These are phyloP conservation scores for Corinectria fuckeliana DNA, from an alignment of 2,329 filamentous ascomycete genomes.

Conservation along the genomic window DNA sequence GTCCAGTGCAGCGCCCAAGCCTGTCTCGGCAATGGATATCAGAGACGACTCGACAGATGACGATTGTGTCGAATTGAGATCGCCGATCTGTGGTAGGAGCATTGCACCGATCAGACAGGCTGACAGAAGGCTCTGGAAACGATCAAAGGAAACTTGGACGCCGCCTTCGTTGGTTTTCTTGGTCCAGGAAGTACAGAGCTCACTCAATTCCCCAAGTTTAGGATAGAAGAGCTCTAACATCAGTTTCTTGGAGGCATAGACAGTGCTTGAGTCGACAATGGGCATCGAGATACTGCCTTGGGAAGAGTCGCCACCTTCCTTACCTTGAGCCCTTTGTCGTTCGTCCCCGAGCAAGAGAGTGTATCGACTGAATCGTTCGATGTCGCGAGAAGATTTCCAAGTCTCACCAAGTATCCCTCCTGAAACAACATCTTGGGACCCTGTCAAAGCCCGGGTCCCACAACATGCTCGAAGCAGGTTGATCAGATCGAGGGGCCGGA, in stretches of 20 bases:
- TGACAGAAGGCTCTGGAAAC: constrained; percentile 58
- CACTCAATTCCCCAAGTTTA: constrained; percentile 57
- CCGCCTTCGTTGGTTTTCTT: constrained; percentile 53
- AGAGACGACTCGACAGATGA: constrained; percentile 55
- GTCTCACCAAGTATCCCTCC: constrained; percentile 57
- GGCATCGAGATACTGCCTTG: constrained; percentile 21
- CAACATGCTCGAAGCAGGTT: constrained; percentile 74
- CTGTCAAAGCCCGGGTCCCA: constrained; percentile 52
- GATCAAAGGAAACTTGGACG: constrained; percentile 57
- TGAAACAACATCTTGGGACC: constrained; percentile 46
- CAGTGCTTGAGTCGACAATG: constrained; percentile 41
- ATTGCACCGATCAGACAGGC: constrained; percentile 55
- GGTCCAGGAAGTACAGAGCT: constrained; percentile 56
- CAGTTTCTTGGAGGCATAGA: constrained; percentile 55
- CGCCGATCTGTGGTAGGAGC: constrained; percentile 55
- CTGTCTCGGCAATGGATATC: constrained; percentile 49
- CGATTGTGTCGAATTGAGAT: constrained; percentile 55
- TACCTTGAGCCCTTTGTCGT: not conserved
- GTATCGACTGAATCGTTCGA: constrained; percentile 57
- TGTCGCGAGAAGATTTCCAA: constrained; percentile 53
- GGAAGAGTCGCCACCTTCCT: constrained; percentile 7
- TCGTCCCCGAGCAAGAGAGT: constrained; percentile 57
- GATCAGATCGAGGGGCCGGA: constrained; percentile 69
- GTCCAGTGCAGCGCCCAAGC: constrained; percentile 48
- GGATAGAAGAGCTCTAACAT: constrained; percentile 61